phyloP scores from a whole-genome alignment of 1,139 yeast species.

The Komagataea norvegica region DNA sequence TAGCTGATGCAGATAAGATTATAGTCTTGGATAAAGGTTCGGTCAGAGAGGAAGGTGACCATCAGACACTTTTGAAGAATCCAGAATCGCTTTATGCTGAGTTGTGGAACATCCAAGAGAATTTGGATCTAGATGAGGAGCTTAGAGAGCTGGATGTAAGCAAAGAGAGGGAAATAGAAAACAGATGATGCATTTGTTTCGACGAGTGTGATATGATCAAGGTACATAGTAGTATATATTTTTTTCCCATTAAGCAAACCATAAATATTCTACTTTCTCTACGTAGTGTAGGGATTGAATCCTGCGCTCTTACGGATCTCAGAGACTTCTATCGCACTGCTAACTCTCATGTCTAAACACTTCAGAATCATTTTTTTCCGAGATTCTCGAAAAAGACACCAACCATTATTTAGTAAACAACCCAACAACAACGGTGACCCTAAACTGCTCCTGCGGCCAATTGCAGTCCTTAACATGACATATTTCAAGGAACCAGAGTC shows the following conservation, averaged over 20 bases:
- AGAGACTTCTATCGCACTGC: too few species aligned
- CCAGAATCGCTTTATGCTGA: conserved; percentile 62
- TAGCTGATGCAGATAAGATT: conserved; percentile 91
- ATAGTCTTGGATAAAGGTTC: conserved; percentile 76
- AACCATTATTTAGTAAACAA: too few species aligned
- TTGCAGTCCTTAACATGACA: neutral
- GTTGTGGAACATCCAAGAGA: conserved; percentile 91
- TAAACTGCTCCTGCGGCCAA: neutral
- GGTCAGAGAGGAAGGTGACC: conserved; percentile 87
- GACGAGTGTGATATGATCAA: too few species aligned
- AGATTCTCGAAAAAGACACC: too few species aligned
- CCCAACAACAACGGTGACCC: too few species aligned
- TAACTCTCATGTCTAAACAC: too few species aligned
- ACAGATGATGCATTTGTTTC: neutral
- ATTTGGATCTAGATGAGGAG: conserved; percentile 47
- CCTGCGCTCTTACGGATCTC: too few species aligned
- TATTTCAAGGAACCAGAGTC: conserved; percentile 12
- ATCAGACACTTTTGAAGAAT: conserved; percentile 50
- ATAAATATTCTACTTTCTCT: too few species aligned
- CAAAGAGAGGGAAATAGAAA: conserved; percentile 5
- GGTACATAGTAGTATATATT: too few species aligned
- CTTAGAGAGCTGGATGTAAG: conserved; percentile 7
- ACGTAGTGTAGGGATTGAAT: too few species aligned
- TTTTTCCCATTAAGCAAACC: too few species aligned
- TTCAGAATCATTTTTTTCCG: too few species aligned